A percentile compares a stretch with the other conserved stretches of the same genome.
phyloP scores from a whole-genome alignment of 176 grass and related monocot species.

The Miscanthus lutarioriparius region DNA sequence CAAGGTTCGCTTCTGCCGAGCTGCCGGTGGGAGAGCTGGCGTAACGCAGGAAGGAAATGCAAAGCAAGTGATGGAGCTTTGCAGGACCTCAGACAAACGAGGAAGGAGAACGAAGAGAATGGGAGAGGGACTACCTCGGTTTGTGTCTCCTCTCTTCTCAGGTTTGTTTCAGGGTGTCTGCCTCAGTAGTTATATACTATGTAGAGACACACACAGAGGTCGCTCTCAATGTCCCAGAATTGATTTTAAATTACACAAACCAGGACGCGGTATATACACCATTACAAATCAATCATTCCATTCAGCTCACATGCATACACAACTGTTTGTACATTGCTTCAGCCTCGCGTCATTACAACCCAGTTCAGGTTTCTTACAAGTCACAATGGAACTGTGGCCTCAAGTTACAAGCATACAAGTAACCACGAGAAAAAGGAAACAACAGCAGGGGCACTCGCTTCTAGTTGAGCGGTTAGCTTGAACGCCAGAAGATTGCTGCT shows the following conservation, averaged over 20 bases:
- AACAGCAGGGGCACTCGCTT: background rate
- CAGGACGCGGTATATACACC: background rate
- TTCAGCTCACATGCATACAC: background rate
- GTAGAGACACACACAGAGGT: background rate
- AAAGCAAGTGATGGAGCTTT: background rate
- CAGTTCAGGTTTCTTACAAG: constrained; percentile 15
- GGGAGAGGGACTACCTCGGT: background rate
- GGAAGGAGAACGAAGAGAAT: background rate
- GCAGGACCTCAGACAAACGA: background rate
- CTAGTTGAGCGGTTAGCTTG: background rate
- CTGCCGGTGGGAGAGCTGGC: background rate
- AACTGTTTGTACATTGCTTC: constrained; percentile 33
- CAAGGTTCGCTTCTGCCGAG: background rate
- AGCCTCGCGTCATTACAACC: background rate
- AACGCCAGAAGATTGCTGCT: background rate
- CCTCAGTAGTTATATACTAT: background rate
- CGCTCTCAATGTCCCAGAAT: background rate
- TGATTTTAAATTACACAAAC: background rate
- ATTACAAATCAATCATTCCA: background rate
- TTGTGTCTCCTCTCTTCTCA: background rate
- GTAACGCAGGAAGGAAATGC: background rate
- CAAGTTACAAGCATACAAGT: constrained; percentile 19
- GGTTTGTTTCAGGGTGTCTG: background rate
- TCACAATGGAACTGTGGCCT: constrained; percentile 6
- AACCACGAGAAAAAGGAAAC: background rate